Evolutionary conservation across 2,329 filamentous ascomycete species (phyloP).

Genomic region (Microdochium trichocladiopsis): DNA sequence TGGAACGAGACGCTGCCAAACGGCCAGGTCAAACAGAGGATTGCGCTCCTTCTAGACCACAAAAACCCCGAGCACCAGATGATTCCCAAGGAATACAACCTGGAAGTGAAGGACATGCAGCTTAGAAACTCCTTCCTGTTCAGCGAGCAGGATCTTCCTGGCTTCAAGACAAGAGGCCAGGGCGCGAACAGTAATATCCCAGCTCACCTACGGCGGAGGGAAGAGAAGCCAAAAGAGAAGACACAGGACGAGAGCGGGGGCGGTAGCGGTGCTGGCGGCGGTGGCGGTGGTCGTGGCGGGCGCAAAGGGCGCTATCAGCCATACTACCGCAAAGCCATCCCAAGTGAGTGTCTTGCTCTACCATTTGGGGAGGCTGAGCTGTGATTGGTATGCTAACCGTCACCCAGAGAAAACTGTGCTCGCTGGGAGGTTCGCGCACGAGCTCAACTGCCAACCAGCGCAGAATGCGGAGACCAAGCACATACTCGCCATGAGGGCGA

Average conservation of each 20-base stretch:
- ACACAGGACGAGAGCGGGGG: slow-evolving; percentile 30
- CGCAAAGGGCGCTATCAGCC: slow-evolving; percentile 42
- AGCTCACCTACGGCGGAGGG: slow-evolving; percentile 40
- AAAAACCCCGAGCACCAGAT: slow-evolving; percentile 60
- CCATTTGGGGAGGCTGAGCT: slow-evolving; percentile 6
- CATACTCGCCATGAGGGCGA: slow-evolving; percentile 50
- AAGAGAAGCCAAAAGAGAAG: slow-evolving; percentile 28
- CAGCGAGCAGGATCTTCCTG: slow-evolving; percentile 85
- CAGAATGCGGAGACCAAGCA: slow-evolving; percentile 63
- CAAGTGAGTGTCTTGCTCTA: slow-evolving; percentile 48
- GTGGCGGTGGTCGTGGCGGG: slow-evolving; percentile 25
- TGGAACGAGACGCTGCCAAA: slow-evolving; percentile 48
- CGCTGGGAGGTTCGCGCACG: slow-evolving; percentile 65
- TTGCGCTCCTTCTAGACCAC: slow-evolving; percentile 62
- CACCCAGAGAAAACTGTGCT: slow-evolving; percentile 68
- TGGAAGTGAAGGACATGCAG: slow-evolving; percentile 57
- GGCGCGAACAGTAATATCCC: slow-evolving; percentile 53
- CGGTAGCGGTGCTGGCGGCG: slow-evolving; percentile 6
- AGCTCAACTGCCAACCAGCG: slow-evolving; percentile 67
- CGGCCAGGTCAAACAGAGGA: slow-evolving; percentile 35
- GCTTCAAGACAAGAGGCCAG: slow-evolving; percentile 58
- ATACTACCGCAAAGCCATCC: slow-evolving; percentile 65
- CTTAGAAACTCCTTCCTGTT: slow-evolving; percentile 87
- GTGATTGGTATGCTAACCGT: slow-evolving; percentile 9
- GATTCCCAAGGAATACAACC: slow-evolving; percentile 82